These are phyloP conservation scores for Rhodomyrtus psidioides DNA, from an alignment of 441 rosid genomes.

Conservation along the genomic window DNA sequence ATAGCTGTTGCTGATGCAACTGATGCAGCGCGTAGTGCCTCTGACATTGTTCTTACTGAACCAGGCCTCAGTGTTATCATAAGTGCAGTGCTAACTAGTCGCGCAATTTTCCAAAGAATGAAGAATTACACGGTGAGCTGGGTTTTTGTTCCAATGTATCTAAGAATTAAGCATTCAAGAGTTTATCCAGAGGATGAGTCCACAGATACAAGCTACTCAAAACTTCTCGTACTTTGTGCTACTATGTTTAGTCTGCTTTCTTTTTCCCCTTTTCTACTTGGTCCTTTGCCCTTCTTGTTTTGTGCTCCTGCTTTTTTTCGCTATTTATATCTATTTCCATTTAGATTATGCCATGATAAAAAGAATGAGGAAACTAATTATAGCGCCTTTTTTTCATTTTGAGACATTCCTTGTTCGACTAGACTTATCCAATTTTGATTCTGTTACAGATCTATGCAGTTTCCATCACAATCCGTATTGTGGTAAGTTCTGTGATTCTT, in stretches of 20 bases:
- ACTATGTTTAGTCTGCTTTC: neutral
- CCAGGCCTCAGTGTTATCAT: constrained; percentile 51
- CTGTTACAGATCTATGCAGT: constrained; percentile 47
- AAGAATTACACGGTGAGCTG: constrained; percentile 42
- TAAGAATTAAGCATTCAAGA: neutral
- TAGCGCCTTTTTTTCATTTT: neutral
- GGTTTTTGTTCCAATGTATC: neutral
- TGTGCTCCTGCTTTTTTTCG: neutral
- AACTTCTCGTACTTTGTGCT: neutral
- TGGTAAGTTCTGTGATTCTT: constrained; percentile 19
- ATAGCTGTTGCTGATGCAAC: constrained; percentile 58
- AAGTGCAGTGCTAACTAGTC: constrained; percentile 41
- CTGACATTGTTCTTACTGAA: constrained; percentile 45
- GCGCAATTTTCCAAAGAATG: constrained; percentile 50
- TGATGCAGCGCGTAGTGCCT: constrained; percentile 52
- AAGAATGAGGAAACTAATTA: neutral
- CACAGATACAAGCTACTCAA: neutral
- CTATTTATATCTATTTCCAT: neutral
- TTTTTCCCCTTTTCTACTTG: neutral
- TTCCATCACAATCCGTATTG: constrained; percentile 43
- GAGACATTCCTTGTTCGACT: neutral
- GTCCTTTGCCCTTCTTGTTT: neutral
- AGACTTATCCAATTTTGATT: neutral
- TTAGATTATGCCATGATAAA: neutral
- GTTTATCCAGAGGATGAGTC: neutral